Evolutionary conservation across 768 basidiomycete species (phyloP).

Genomic region (Royoungia palumana): DNA sequence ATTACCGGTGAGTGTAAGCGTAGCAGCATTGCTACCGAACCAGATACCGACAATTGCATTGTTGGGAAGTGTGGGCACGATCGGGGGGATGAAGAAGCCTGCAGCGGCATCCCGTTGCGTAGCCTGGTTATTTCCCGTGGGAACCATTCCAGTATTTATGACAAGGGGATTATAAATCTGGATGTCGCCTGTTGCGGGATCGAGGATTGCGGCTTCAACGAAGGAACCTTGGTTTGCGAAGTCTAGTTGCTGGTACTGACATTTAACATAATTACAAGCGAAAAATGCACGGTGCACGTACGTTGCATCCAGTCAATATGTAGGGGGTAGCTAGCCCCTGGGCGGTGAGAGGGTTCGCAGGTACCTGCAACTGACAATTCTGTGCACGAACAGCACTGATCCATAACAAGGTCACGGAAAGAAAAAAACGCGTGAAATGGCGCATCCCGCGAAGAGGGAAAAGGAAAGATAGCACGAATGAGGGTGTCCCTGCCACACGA

Average conservation of each 20-base stretch:
- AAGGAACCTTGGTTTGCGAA: conserved; percentile 25
- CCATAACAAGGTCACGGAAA: conserved; percentile 16
- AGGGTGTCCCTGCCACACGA: conserved; percentile 22
- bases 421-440: not conserved
- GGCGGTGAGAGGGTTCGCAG: conserved; percentile 21
- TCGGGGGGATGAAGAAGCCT: conserved; percentile 22
- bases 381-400: conserved; percentile 18
- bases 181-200: conserved; percentile 25
- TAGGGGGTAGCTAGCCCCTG: conserved; percentile 28
- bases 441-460: conserved; percentile 11
- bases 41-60: conserved; percentile 25
- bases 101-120: conserved; percentile 13
- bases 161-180: conserved; percentile 30
- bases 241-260: conserved; percentile 22
- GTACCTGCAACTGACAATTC: conserved; percentile 21
- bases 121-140: conserved; percentile 7
- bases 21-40: conserved; percentile 27
- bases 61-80: conserved; percentile 22
- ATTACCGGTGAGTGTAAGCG: conserved; percentile 20
- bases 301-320: conserved; percentile 27
- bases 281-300: not conserved
- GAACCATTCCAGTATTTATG: conserved; percentile 27
- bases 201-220: conserved; percentile 29
- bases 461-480: not conserved
- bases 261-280: not conserved